Percentiles rank a stretch among this genome's conserved stretches.
Evolutionary conservation across 768 basidiomycete genomes (phyloP).

Genomic region (Scleroderma bovista): DNA sequence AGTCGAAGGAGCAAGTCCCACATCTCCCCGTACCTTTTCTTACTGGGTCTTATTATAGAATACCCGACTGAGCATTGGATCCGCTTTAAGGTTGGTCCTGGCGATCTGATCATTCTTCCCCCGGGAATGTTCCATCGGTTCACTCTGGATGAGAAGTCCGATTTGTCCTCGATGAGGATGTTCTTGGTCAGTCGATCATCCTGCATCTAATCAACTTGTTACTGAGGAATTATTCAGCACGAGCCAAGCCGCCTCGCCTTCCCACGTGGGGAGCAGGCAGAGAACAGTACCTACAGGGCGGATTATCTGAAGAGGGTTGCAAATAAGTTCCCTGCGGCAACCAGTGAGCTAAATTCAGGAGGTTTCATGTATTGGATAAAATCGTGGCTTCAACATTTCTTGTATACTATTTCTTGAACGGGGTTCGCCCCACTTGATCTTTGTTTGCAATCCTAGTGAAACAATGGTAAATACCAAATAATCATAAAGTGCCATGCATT

Average conservation of each 20-base stretch:
- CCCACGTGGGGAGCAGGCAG: constrained; percentile 57
- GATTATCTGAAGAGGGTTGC: constrained; percentile 53
- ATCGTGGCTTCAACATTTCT: too few relatives aligned
- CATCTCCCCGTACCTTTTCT: too few relatives aligned
- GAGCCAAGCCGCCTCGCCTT: constrained; percentile 88
- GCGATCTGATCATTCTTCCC: constrained; percentile 84
- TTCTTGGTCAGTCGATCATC: constrained; percentile 58
- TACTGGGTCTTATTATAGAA: constrained; percentile 51
- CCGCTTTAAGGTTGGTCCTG: constrained; percentile 64
- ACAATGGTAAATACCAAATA: too few relatives aligned
- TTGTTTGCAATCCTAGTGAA: too few relatives aligned
- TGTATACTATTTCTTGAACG: too few relatives aligned
- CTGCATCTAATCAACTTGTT: neutral
- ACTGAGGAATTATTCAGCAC: constrained; percentile 44
- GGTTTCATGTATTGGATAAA: too few relatives aligned
- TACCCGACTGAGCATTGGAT: constrained; percentile 72
- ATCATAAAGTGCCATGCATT: too few relatives aligned
- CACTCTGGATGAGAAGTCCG: constrained; percentile 71
- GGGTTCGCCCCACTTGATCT: too few relatives aligned
- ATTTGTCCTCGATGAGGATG: constrained; percentile 71
- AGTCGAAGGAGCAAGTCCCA: too few relatives aligned
- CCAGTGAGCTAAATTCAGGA: too few relatives aligned
- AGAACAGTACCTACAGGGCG: constrained; percentile 55
- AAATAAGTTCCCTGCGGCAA: constrained; percentile 5
- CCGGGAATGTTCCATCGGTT: constrained; percentile 94